These are phyloP conservation scores for Cordia subcordata DNA, from an alignment of 257 asterid species.

Conservation along the genomic window DNA sequence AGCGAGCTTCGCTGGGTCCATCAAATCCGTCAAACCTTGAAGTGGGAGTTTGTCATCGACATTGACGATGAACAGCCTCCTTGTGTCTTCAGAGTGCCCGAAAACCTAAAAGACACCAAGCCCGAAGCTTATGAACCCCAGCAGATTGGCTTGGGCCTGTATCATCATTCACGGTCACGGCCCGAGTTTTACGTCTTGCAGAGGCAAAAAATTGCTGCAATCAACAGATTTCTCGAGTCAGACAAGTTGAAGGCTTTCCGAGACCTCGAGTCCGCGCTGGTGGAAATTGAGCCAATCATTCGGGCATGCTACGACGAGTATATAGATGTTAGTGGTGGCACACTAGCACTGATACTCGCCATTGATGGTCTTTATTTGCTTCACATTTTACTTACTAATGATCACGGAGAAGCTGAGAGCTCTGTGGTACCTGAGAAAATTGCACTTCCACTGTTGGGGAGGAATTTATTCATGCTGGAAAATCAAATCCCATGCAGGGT, in stretches of 20 bases:
- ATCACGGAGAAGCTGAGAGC: background rate
- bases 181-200: slow-evolving; percentile 25
- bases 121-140: slow-evolving; percentile 39
- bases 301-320: slow-evolving; percentile 33
- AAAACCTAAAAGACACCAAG: slow-evolving; percentile 12
- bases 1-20: too few species aligned
- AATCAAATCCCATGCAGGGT: slow-evolving; percentile 37
- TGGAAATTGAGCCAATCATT: slow-evolving; percentile 20
- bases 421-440: background rate
- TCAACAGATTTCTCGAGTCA: slow-evolving; percentile 2
- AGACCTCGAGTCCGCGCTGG: background rate
- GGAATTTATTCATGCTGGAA: slow-evolving; percentile 39
- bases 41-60: too few species aligned
- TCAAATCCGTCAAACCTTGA: too few species aligned
- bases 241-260: slow-evolving; percentile 3
- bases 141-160: slow-evolving; percentile 33
- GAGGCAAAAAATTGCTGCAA: slow-evolving; percentile 23
- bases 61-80: too few species aligned
- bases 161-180: slow-evolving; percentile 37
- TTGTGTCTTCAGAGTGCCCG: slow-evolving; percentile 24
- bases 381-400: slow-evolving; percentile 14
- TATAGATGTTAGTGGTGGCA: slow-evolving; percentile 27
- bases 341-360: slow-evolving; percentile 31
- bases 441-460: background rate
- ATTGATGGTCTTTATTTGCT: slow-evolving; percentile 32